phyloP scores from a whole-genome alignment of 768 basidiomycete species.

The Omphalotus guepiniiformis region DNA sequence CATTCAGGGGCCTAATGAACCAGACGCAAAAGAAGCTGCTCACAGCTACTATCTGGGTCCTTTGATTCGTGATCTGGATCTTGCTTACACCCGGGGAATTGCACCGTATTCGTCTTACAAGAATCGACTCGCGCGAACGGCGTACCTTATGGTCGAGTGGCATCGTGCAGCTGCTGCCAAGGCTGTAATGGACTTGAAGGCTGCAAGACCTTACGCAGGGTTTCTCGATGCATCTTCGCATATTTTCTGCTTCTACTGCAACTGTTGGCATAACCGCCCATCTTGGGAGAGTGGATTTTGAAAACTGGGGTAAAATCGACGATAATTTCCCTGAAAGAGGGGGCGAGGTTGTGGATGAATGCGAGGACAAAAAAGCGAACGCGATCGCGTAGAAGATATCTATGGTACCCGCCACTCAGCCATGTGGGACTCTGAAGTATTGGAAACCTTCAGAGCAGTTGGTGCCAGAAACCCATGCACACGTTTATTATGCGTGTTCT shows the following conservation, averaged over 20 bases:
- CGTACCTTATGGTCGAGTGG: background rate
- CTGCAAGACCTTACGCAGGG: background rate
- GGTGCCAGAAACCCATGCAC: too few species aligned
- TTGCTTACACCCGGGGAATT: background rate
- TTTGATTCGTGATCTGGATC: background rate
- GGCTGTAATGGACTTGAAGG: background rate
- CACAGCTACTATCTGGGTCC: background rate
- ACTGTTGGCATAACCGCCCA: background rate
- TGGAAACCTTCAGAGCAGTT: background rate
- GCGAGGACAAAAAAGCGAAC: background rate
- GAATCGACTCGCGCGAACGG: background rate
- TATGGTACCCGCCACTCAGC: too few species aligned
- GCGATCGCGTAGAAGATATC: too few species aligned
- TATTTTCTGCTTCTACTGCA: background rate
- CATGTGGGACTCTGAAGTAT: background rate
- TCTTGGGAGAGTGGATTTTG: background rate
- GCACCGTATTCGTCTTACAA: background rate
- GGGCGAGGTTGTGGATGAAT: background rate
- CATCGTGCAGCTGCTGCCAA: background rate
- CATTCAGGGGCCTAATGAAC: background rate
- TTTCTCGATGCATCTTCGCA: background rate
- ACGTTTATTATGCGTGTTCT: too few species aligned
- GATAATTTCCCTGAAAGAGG: background rate
- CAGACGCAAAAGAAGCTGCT: background rate
- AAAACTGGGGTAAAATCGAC: background rate